Evolutionary conservation across 257 asterid species (phyloP), one percentile per base, ranked within the genome.

Genomic region (Jasminum sambac): DNA sequence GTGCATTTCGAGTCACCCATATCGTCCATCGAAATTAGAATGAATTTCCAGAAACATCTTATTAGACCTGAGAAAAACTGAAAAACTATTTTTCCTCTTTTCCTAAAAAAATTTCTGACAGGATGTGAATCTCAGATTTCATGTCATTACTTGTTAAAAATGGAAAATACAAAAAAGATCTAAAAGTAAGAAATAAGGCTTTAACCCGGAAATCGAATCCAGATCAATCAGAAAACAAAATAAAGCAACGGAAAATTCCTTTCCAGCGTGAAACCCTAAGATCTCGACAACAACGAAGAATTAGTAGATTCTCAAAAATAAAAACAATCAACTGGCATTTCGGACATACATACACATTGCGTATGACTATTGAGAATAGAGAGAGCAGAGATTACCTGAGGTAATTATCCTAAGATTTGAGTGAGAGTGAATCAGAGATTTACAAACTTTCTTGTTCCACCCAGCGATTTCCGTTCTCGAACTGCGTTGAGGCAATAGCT

Each of bases 221-320:
- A 50, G 58, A 73, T 46, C 21, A 63, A 42, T 23, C 23, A 2
- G 24, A 50, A 17, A 17, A 50, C 8, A 42, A 21, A 25, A 14
- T 43, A 65, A 62, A 62, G 34, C 75, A 40, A 39, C 2, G 34
- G 19, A 4, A 46, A 48, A 71, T 23, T 43, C 40, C 62, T 19
- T 38, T 58, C 21, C 44, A 71, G 36, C 64, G 25, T 63, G 24
- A 42, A 68, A 67, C 63, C 43, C 67, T 71, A 68, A 76, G 84
- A 79, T 79, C 84, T 46, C 62, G 69, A 58, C 69, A 21, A 41
- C 30, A 2, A 30, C 34, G 34, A 66, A 9, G 11, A 59, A 68
- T 75, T 57, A 1, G 1, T 24, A 66, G 50, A 64, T 46, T 72
- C 61, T 11, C 2, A 19, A 39, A 67, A 68, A 63, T 30, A n/a